Percentiles rank a stretch among this genome's conserved stretches.
phyloP scores from a whole-genome alignment of 78 protist genomes.

The Dictyostelium discoideum region DNA sequence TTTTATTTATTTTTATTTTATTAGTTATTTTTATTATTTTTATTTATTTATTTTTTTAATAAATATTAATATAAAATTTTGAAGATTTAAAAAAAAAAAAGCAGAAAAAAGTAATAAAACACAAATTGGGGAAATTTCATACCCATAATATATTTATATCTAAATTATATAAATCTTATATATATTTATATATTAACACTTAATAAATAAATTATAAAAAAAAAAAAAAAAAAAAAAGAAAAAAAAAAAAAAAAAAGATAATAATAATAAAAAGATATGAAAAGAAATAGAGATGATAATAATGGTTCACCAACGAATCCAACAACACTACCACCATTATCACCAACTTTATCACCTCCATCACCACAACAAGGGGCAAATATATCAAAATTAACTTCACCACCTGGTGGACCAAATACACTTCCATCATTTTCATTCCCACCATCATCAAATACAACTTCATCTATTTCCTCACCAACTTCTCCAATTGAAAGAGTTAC shows the following conservation, averaged over 20 bases:
- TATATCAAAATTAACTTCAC: neutral
- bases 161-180: neutral
- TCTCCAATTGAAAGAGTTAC: neutral
- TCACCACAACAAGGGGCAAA: neutral
- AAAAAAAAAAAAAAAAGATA: neutral
- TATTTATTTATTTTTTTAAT: neutral
- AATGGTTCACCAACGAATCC: constrained; percentile 6
- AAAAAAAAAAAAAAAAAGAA: neutral
- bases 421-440: neutral
- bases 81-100: neutral
- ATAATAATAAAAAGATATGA: neutral
- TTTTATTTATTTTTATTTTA: neutral
- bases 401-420: neutral
- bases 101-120: neutral
- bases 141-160: neutral
- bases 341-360: neutral
- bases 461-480: neutral
- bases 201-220: neutral
- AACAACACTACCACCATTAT: neutral
- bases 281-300: constrained; percentile 34
- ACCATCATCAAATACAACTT: neutral
- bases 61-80: neutral
- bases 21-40: neutral
- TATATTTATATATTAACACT: neutral
- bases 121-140: neutral